Evolutionary conservation across 148 eudicot species (phyloP).

Genomic region (Gaultheria prostrata): DNA sequence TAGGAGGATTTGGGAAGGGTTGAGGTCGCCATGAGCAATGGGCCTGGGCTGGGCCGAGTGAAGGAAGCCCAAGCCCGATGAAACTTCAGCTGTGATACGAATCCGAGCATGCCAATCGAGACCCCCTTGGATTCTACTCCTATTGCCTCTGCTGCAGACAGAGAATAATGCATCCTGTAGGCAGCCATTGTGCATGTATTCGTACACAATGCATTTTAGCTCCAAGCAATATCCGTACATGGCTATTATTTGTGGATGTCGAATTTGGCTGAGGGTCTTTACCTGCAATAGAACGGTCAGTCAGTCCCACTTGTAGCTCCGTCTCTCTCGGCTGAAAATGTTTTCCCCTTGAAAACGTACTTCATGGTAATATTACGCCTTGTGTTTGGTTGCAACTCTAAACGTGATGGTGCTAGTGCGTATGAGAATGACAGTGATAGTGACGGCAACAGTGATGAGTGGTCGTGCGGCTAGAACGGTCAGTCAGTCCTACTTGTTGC

Average conservation of each 20-base stretch:
- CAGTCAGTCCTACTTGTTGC: background rate
- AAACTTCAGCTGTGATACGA: slow-evolving; percentile 61
- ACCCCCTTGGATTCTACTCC: slow-evolving; percentile 26
- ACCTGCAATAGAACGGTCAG: slow-evolving; percentile 42
- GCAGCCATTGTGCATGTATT: slow-evolving; percentile 73
- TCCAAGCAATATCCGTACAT: slow-evolving; percentile 64
- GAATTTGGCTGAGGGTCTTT: slow-evolving; percentile 39
- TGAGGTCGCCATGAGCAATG: slow-evolving; percentile 47
- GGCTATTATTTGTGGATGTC: slow-evolving; percentile 55
- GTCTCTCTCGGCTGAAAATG: background rate
- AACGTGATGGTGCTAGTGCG: background rate
- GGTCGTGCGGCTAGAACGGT: background rate
- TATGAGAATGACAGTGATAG: background rate
- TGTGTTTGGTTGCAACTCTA: background rate
- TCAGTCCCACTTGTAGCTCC: background rate
- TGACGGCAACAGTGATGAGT: background rate
- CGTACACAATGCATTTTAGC: slow-evolving; percentile 62
- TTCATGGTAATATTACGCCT: background rate
- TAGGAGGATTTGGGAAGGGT: slow-evolving; percentile 58
- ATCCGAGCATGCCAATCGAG: slow-evolving; percentile 62
- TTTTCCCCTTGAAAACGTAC: background rate
- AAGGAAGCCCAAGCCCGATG: slow-evolving; percentile 59
- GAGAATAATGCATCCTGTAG: slow-evolving; percentile 57
- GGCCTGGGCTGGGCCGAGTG: slow-evolving; percentile 55
- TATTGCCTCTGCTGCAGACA: slow-evolving; percentile 13